Evolutionary conservation across 495 filamentous ascomycete species (phyloP).

Genomic region (Tuber indicum): DNA sequence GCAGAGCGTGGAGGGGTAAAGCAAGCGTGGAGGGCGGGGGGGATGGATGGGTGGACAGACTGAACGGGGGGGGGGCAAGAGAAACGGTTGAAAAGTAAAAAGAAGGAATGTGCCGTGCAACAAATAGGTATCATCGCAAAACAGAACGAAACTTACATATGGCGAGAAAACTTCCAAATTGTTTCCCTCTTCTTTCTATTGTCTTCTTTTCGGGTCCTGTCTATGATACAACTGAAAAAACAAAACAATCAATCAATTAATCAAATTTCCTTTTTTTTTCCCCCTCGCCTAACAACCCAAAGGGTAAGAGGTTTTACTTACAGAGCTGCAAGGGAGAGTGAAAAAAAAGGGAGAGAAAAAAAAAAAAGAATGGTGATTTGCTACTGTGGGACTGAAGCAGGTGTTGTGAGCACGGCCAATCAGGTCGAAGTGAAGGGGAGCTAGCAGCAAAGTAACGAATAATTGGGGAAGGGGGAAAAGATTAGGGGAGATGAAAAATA

Average conservation of each 20-base stretch:
- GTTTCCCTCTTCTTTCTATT: not conserved
- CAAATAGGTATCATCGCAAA: not conserved
- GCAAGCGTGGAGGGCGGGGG: slow-evolving; percentile 29
- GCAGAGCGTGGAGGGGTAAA: slow-evolving; percentile 39
- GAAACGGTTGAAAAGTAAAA: not conserved
- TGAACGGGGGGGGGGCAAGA: not conserved
- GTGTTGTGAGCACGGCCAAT: not conserved
- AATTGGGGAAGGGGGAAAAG: not conserved
- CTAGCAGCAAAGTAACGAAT: not conserved
- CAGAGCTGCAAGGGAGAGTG: not conserved
- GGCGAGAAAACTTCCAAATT: not conserved
- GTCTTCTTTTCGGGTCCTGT: not conserved
- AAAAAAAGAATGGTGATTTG: not conserved
- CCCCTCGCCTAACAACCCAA: not conserved
- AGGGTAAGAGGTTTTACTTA: not conserved
- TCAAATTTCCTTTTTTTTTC: not conserved
- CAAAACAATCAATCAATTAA: not conserved
- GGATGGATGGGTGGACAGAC: slow-evolving; percentile 9
- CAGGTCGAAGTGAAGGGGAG: not conserved
- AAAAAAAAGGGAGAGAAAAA: not conserved
- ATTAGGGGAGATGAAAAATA: not conserved
- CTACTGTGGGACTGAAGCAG: not conserved
- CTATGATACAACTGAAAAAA: not conserved
- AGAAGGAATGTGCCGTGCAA: not conserved
- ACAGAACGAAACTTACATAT: not conserved